These are phyloP conservation scores for Eucalyptus leucophloia DNA, from an alignment of 345 rosid species.

Conservation along the genomic window DNA sequence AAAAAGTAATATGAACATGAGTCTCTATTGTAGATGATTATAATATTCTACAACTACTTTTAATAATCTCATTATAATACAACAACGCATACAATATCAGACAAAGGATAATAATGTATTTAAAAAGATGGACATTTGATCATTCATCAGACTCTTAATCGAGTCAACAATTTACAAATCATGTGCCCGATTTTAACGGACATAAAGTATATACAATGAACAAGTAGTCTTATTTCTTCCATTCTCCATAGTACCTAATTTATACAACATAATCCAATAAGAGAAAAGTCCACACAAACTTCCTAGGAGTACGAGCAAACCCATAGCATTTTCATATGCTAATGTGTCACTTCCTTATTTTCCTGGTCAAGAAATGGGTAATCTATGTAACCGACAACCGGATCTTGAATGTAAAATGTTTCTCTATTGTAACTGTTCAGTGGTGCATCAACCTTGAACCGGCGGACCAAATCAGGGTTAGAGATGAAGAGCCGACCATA, in stretches of 20 bases:
- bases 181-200: not conserved
- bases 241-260: not conserved
- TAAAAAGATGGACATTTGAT: too few species aligned
- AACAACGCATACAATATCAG: too few species aligned
- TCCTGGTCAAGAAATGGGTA: slow-evolving; percentile 9
- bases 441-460: slow-evolving; percentile 47
- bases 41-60: too few species aligned
- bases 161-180: not conserved
- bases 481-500: slow-evolving; percentile 76
- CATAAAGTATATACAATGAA: not conserved
- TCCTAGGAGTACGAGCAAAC: not conserved
- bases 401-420: slow-evolving; percentile 42
- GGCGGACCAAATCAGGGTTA: slow-evolving; percentile 69
- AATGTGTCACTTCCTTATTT: not conserved
- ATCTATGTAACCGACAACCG: too few species aligned
- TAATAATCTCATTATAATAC: too few species aligned
- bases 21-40: too few species aligned
- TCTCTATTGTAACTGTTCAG: slow-evolving; percentile 47
- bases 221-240: not conserved
- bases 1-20: too few species aligned
- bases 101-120: too few species aligned
- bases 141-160: too few species aligned
- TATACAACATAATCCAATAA: too few species aligned
- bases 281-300: not conserved
- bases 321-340: not conserved